phyloP scores from a whole-genome alignment of 352 stramenopile genomes.

The Globisporangium nodosum region DNA sequence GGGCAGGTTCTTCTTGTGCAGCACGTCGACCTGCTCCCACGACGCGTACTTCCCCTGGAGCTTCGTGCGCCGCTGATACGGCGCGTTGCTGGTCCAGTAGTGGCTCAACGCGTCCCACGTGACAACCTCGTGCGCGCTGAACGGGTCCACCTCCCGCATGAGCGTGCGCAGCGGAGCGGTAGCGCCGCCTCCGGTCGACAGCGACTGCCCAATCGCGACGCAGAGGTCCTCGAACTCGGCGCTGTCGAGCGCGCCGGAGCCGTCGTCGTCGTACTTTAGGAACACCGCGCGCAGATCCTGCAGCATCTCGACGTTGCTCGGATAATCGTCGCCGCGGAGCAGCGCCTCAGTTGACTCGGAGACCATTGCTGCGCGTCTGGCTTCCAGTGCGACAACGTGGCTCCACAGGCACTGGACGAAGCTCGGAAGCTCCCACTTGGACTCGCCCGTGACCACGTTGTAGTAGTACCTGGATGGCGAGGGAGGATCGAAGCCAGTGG shows the following conservation, averaged over 20 bases:
- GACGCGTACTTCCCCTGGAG: slow-evolving; percentile 17
- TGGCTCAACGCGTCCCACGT: slow-evolving; percentile 46
- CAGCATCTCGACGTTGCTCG: slow-evolving; percentile 23
- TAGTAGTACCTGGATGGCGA: slow-evolving; percentile 32
- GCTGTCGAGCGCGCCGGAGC: slow-evolving; percentile 33
- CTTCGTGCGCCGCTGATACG: slow-evolving; percentile 41
- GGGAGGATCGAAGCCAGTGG: slow-evolving; percentile 2
- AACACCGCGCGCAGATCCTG: slow-evolving; percentile 49
- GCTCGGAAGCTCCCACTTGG: slow-evolving; percentile 36
- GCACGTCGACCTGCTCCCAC: slow-evolving; percentile 42
- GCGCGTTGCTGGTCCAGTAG: slow-evolving; percentile 43
- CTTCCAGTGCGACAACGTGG: slow-evolving; percentile 19
- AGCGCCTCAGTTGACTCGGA: background rate
- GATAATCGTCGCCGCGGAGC: slow-evolving; percentile 11
- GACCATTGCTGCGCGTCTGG: slow-evolving; percentile 5
- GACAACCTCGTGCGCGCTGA: slow-evolving; percentile 19
- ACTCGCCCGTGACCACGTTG: slow-evolving; percentile 48
- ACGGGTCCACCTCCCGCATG: slow-evolving; percentile 41
- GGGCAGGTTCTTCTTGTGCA: slow-evolving; percentile 18
- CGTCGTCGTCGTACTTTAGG: slow-evolving; percentile 53
- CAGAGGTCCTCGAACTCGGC: slow-evolving; percentile 60
- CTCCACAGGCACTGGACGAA: slow-evolving; percentile 32
- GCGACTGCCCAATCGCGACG: slow-evolving; percentile 35
- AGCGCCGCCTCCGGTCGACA: slow-evolving; percentile 17
- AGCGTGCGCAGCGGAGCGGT: slow-evolving; percentile 15